These are phyloP conservation scores for Magnolia officinalis DNA, from an alignment of 164 flowering plant genomes.

Conservation along the genomic window DNA sequence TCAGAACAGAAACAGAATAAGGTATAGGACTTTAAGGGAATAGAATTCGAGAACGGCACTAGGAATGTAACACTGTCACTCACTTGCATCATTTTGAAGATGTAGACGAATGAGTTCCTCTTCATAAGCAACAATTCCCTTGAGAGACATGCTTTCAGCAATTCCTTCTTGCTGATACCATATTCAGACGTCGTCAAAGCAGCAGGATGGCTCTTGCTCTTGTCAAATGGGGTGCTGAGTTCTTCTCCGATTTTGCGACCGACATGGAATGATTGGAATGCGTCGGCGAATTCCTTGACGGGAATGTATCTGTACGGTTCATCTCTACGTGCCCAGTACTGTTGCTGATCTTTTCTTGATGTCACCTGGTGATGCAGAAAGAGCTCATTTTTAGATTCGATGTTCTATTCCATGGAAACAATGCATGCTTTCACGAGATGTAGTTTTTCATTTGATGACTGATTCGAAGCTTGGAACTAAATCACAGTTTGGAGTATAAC, in stretches of 20 bases:
- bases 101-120: conserved; percentile 38
- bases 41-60: neutral
- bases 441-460: neutral
- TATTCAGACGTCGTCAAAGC: conserved; percentile 36
- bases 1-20: neutral
- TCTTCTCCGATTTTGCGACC: conserved; percentile 35
- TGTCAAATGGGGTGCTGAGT: conserved; percentile 37
- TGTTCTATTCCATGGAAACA: neutral
- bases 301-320: conserved; percentile 36
- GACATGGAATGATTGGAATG: conserved; percentile 46
- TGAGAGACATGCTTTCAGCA: conserved; percentile 33
- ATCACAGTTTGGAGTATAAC: neutral
- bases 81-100: conserved; percentile 36
- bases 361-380: conserved; percentile 30
- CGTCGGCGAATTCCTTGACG: conserved; percentile 39
- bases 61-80: conserved; percentile 5
- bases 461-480: neutral
- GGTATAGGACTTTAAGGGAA: neutral
- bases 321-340: conserved; percentile 38
- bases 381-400: neutral
- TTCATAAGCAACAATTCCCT: conserved; percentile 45
- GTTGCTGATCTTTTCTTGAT: conserved; percentile 47
- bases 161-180: conserved; percentile 49
- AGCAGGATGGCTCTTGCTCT: conserved; percentile 38
- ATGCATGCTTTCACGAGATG: neutral